These are phyloP conservation scores for Cantharellus cinnabarinus DNA, from an alignment of 768 basidiomycete species.

Conservation along the genomic window DNA sequence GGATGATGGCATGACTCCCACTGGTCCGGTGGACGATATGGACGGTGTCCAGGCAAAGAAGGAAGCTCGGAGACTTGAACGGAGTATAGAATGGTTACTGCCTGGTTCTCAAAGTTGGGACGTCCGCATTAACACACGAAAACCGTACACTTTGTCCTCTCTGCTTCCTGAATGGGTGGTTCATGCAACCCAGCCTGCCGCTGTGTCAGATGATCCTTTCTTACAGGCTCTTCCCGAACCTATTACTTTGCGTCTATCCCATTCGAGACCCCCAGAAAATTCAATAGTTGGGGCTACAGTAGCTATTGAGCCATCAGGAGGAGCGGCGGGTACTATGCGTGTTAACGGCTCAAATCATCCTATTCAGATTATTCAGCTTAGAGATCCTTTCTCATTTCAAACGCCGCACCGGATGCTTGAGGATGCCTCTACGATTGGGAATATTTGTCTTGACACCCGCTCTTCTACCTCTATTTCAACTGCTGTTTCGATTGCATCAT, in stretches of 20 bases:
- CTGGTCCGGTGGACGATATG: slow-evolving; percentile 21
- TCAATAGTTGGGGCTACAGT: slow-evolving; percentile 64
- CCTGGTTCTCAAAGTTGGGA: slow-evolving; percentile 71
- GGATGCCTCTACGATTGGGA: slow-evolving; percentile 46
- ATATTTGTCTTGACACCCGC: slow-evolving; percentile 21
- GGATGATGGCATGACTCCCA: slow-evolving; percentile 13
- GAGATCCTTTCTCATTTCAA: slow-evolving; percentile 34
- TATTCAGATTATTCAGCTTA: slow-evolving; percentile 40
- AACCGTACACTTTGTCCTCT: slow-evolving; percentile 34
- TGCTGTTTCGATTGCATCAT: slow-evolving; percentile 16
- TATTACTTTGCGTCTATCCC: slow-evolving; percentile 42
- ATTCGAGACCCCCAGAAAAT: slow-evolving; percentile 50
- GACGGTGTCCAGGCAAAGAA: slow-evolving; percentile 44
- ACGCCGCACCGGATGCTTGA: slow-evolving; percentile 46
- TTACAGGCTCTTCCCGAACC: slow-evolving; percentile 19
- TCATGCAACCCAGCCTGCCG: slow-evolving; percentile 6
- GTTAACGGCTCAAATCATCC: slow-evolving; percentile 69
- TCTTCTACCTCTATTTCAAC: background rate
- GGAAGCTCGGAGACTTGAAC: slow-evolving; percentile 47
- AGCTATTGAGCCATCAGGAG: slow-evolving; percentile 57
- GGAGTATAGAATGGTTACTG: slow-evolving; percentile 65
- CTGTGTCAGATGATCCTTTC: slow-evolving; percentile 5
- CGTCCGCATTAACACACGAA: slow-evolving; percentile 49
- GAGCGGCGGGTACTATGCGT: slow-evolving; percentile 45
- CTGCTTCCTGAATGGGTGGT: slow-evolving; percentile 55